Conservation (phyloP, 192 early-diverging fungal genomes). For the Coemansia asiatica region DNA sequence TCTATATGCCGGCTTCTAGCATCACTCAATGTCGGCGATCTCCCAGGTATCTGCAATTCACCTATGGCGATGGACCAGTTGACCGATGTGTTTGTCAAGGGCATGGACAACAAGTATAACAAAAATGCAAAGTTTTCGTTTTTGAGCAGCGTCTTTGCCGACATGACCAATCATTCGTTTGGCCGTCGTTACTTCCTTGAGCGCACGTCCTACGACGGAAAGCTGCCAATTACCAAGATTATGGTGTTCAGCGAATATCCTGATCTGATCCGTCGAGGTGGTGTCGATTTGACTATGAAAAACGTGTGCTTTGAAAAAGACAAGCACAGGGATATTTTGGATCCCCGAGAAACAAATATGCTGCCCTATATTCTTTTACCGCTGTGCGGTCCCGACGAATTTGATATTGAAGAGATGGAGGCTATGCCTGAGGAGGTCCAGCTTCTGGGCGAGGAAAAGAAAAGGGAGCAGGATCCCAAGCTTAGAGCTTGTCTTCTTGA, state of each 20-base stretch:
- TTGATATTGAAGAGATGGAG: conserved; percentile 90
- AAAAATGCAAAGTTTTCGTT: conserved; percentile 77
- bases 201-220: conserved; percentile 62
- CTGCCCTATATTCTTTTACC: conserved; percentile 88
- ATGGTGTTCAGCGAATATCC: conserved; percentile 83
- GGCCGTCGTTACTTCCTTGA: conserved; percentile 74
- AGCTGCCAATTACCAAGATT: conserved; percentile 79
- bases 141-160: conserved; percentile 91
- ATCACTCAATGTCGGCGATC: conserved; percentile 23
- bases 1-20: conserved; percentile 61
- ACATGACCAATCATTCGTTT: conserved; percentile 67
- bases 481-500: conserved; percentile 78
- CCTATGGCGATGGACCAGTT: conserved; percentile 74
- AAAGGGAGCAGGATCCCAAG: conserved; percentile 75
- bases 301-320: conserved; percentile 81
- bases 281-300: conserved; percentile 84
- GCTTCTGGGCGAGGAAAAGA: conserved; percentile 78
- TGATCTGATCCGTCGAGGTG: conserved; percentile 85
- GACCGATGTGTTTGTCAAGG: conserved; percentile 84
- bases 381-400: conserved; percentile 87
- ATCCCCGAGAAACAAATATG: conserved; percentile 72
- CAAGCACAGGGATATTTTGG: conserved; percentile 65
- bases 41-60: conserved; percentile 47
- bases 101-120: conserved; percentile 77
- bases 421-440: conserved; percentile 91